Evolutionary conservation across 768 basidiomycete species (phyloP).

Genomic region (Hemileccinum impolitum): DNA sequence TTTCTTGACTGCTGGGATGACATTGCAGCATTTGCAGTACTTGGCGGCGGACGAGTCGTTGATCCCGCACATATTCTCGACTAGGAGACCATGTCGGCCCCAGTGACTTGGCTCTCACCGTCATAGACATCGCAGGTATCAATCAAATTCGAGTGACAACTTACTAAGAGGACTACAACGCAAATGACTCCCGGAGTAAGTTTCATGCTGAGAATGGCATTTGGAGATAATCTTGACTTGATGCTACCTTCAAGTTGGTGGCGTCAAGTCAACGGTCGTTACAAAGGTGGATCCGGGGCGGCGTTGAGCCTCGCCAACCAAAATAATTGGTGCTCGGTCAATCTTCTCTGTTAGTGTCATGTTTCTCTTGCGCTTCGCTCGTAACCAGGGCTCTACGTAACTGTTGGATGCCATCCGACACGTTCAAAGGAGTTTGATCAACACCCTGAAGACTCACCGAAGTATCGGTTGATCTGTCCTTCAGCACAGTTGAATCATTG

Average conservation of each 20-base stretch:
- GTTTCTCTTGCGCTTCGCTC: not conserved
- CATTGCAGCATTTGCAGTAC: too few species aligned
- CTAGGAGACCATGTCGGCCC: slow-evolving; percentile 4
- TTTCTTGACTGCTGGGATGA: too few species aligned
- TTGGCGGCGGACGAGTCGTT: too few species aligned
- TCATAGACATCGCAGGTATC: slow-evolving; percentile 40
- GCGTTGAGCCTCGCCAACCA: slow-evolving; percentile 61
- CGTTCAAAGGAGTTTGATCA: slow-evolving; percentile 65
- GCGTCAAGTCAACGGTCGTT: slow-evolving; percentile 69
- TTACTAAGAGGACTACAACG: too few species aligned
- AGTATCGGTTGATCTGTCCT: too few species aligned
- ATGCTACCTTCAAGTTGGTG: slow-evolving; percentile 59
- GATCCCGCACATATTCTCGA: too few species aligned
- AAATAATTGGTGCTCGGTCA: slow-evolving; percentile 37
- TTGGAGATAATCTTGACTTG: slow-evolving; percentile 57
- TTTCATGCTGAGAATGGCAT: not conserved
- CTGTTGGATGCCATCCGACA: slow-evolving; percentile 80
- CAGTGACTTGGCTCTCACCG: not conserved
- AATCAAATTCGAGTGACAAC: not conserved
- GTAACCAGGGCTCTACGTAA: slow-evolving; percentile 58
- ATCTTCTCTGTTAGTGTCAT: not conserved
- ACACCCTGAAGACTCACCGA: slow-evolving; percentile 40
- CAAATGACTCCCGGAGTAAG: too few species aligned
- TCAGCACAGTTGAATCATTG: too few species aligned
- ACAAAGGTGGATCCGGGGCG: slow-evolving; percentile 67